Conservation (phyloP, 768 basidiomycete species). For the Boletus sensibilis region DNA sequence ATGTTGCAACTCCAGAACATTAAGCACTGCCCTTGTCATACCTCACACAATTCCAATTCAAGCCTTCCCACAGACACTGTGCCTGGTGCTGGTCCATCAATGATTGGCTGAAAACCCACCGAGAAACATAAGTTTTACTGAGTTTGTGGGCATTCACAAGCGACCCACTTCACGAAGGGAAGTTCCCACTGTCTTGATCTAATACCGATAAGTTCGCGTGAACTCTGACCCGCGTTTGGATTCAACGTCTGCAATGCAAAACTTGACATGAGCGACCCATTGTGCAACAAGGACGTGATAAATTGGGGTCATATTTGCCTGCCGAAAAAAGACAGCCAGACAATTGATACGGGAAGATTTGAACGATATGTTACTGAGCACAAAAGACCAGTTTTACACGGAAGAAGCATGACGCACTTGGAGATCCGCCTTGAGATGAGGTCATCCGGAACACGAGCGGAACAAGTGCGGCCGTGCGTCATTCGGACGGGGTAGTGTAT, state of each 20-base stretch:
- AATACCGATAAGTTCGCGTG: slow-evolving; percentile 1
- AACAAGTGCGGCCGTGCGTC: slow-evolving; percentile 2
- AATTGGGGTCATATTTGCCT: neutral
- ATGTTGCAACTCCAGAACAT: slow-evolving; percentile 1
- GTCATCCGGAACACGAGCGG: slow-evolving; percentile 13
- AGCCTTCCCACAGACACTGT: slow-evolving; percentile 4
- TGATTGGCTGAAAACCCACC: slow-evolving; percentile 6
- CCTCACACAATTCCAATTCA: neutral
- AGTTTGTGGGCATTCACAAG: neutral
- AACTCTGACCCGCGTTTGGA: neutral
- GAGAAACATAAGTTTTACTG: slow-evolving; percentile 4
- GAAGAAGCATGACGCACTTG: slow-evolving; percentile 1
- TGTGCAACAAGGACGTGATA: neutral
- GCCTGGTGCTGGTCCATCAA: neutral
- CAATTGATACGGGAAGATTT: slow-evolving; percentile 7
- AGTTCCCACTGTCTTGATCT: neutral
- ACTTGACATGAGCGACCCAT: neutral
- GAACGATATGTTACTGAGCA: neutral
- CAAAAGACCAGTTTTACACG: neutral
- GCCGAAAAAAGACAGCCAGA: slow-evolving; percentile 7
- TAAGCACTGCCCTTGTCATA: slow-evolving; percentile 14
- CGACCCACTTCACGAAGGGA: neutral
- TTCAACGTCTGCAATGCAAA: neutral
- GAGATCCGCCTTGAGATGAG: slow-evolving; percentile 4
- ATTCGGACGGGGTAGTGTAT: neutral